Percentiles rank a stretch among this genome's conserved stretches.
phyloP scores from a whole-genome alignment of 495 filamentous ascomycete species.

The Penicillium maclennaniae region DNA sequence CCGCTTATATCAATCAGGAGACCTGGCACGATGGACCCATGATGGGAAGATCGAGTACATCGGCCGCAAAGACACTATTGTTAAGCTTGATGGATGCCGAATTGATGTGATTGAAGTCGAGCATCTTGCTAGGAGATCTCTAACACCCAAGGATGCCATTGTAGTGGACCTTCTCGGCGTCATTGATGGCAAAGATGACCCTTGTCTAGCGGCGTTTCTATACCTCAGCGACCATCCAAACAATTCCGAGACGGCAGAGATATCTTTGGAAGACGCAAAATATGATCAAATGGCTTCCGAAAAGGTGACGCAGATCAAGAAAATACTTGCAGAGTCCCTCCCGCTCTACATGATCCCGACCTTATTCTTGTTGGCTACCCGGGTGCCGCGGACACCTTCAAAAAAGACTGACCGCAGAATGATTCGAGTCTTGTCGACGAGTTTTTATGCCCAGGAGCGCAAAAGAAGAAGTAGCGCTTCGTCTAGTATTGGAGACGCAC shows the following conservation, averaged over 20 bases:
- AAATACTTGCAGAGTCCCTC: constrained; percentile 13
- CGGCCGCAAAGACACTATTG: constrained; percentile 73
- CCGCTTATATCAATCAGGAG: constrained; percentile 68
- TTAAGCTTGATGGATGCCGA: constrained; percentile 75
- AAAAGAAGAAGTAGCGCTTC: too few relatives aligned
- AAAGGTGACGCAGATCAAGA: constrained; percentile 1
- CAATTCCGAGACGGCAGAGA: constrained; percentile 14
- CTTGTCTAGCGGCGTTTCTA: constrained; percentile 19
- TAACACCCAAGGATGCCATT: constrained; percentile 13
- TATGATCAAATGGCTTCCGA: constrained; percentile 4
- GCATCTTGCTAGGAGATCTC: constrained; percentile 13
- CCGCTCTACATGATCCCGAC: constrained; percentile 17
- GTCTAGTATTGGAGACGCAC: too few relatives aligned
- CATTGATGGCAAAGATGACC: constrained; percentile 20
- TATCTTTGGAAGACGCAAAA: constrained; percentile 11
- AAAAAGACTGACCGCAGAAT: constrained; percentile 12
- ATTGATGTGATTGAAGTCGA: constrained; percentile 73
- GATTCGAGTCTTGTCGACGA: too few relatives aligned
- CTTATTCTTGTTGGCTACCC: constrained; percentile 21
- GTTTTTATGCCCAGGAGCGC: too few relatives aligned
- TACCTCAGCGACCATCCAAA: constrained; percentile 15
- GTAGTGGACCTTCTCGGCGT: constrained; percentile 25
- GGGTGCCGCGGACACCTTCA: constrained; percentile 38
- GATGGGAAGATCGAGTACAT: constrained; percentile 69
- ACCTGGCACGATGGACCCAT: constrained; percentile 67